phyloP scores from a whole-genome alignment of 495 filamentous ascomycete species.

The Neurospora sp. region DNA sequence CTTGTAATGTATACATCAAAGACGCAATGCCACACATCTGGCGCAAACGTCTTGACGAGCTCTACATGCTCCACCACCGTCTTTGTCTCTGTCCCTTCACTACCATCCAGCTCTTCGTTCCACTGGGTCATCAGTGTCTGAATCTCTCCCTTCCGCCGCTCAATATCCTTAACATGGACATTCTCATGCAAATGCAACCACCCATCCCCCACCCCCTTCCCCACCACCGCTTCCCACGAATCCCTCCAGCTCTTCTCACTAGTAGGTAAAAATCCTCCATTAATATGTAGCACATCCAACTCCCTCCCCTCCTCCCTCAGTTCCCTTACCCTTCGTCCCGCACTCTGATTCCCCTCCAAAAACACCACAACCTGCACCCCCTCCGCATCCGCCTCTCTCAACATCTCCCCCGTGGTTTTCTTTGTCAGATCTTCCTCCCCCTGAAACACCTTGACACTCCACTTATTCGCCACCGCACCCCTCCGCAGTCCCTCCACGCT shows the following conservation, averaged over 20 bases:
- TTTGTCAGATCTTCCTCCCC: conserved; percentile 2
- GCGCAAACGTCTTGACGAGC: conserved; percentile 81
- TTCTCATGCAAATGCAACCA: conserved; percentile 89
- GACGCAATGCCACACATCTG: conserved; percentile 83
- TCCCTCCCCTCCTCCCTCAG: conserved; percentile 17
- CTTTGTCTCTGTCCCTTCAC: neutral
- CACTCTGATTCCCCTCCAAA: conserved; percentile 55
- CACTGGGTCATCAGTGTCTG: conserved; percentile 27
- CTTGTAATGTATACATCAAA: conserved; percentile 59
- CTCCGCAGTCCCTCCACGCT: conserved; percentile 69
- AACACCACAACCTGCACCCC: conserved; percentile 52
- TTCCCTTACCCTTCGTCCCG: conserved; percentile 35
- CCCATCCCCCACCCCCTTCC: conserved; percentile 22
- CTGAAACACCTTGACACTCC: conserved; percentile 43
- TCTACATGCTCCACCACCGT: conserved; percentile 60
- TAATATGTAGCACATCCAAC: conserved; percentile 51
- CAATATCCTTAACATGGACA: conserved; percentile 53
- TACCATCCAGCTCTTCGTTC: conserved; percentile 8
- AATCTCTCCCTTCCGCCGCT: conserved; percentile 40
- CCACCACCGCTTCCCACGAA: conserved; percentile 36
- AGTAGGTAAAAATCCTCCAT: conserved; percentile 68
- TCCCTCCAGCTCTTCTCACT: conserved; percentile 55
- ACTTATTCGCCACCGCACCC: conserved; percentile 60
- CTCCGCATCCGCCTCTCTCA: conserved; percentile 2
- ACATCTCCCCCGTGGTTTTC: neutral